Base-by-base conservation (phyloP, 768 basidiomycete species). In the Strobilomyces echinocephalus region DNA sequence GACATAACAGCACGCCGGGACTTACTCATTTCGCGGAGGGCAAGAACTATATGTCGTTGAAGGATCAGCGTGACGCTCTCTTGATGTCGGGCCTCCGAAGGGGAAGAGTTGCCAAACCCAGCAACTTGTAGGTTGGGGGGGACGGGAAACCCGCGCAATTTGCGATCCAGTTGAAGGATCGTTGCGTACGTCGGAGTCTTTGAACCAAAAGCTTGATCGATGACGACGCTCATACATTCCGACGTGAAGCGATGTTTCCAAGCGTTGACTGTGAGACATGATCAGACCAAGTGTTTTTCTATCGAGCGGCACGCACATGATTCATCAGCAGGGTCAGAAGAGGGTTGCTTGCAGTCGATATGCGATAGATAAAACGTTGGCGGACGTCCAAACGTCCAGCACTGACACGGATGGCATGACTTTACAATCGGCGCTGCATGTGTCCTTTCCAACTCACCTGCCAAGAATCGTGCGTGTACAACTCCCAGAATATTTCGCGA, bases 171-270 rank as follows among this genome's bases (percentile, higher is more conserved):
- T 54, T 84, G 83, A n/a, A 85, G 71, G 16, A 87, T 77, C 0
- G 82, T 84, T 11, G 81, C 76, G 54, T 87, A 86, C 11, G 81
- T 81, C 18, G 85, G 85, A 49, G 79, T 80, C 67, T 81, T 84
- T 24, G 84, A 84, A 10, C 83, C 83, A 56, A 84, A 87, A 0
- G 85, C 85, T 65, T 87, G 83, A 59, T 87, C 85, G 56, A 85
- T 82, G 50, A 87, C 75, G 7, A 82, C 69, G 35, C 80, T 80
- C 81, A 87, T 83, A 61, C 84, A 86, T 62, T 85, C 83, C 1
- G 82, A 80, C 18, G 77, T 72, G 55, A 85, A 86, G 28, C 81
- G 77, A 59, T 87, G 83, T 68, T 87, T 87, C 85, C 85, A 87
- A 20, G 79, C 74, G 55, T 84, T 77, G 66, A 78, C 85, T 86